These are phyloP conservation scores for Suillus discolor DNA, from an alignment of 768 basidiomycete genomes.

Conservation along the genomic window DNA sequence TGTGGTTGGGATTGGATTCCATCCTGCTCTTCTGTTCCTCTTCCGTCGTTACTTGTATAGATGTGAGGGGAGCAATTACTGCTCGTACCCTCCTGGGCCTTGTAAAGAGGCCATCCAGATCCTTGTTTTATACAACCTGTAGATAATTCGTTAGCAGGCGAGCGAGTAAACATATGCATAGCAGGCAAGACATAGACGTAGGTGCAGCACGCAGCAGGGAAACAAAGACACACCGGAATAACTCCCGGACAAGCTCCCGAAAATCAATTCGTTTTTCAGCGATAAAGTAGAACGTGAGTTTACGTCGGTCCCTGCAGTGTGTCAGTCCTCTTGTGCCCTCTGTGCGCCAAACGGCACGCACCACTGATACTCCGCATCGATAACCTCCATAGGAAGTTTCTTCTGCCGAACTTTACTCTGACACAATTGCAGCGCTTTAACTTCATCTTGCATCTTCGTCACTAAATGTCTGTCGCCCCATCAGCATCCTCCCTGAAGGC, in stretches of 20 bases:
- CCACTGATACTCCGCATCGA: constrained; percentile 99
- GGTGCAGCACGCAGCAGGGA: background rate
- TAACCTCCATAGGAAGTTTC: constrained; percentile 97
- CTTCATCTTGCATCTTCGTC: constrained; percentile 87
- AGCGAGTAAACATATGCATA: background rate
- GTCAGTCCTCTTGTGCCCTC: background rate
- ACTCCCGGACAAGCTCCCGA: constrained; percentile 91
- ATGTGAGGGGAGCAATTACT: constrained; percentile 30
- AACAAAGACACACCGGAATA: constrained; percentile 66
- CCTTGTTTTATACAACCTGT: constrained; percentile 86
- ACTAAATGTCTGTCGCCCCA: constrained; percentile 59
- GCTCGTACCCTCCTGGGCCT: constrained; percentile 47
- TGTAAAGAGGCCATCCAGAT: constrained; percentile 94
- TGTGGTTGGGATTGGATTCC: background rate
- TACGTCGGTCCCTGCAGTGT: constrained; percentile 84
- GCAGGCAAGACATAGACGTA: background rate
- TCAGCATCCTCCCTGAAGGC: background rate
- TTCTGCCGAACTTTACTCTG: constrained; percentile 91
- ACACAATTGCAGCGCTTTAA: constrained; percentile 89
- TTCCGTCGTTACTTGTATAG: background rate
- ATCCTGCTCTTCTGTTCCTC: background rate
- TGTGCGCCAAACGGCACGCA: constrained; percentile 38
- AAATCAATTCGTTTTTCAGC: constrained; percentile 97
- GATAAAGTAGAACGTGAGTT: constrained; percentile 97
- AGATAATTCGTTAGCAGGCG: constrained; percentile 2